These are phyloP conservation scores for Colletotrichum sp. DNA, from an alignment of 2,329 filamentous ascomycete genomes.

Conservation along the genomic window DNA sequence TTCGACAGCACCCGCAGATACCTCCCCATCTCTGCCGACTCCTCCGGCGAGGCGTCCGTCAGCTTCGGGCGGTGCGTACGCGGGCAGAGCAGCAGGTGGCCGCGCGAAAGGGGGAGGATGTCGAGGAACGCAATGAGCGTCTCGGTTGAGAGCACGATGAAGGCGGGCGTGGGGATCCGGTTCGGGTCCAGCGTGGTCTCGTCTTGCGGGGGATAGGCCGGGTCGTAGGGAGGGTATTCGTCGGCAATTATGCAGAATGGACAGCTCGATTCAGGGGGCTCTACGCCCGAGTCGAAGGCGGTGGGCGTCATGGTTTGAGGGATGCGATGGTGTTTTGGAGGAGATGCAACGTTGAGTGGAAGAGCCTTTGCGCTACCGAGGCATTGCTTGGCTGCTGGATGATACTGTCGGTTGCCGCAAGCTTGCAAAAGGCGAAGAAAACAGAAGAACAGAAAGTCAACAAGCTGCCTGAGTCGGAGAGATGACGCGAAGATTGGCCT, in stretches of 20 bases:
- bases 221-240: slow-evolving; percentile 53
- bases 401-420: not conserved
- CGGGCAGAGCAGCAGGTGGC: slow-evolving; percentile 84
- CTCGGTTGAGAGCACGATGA: slow-evolving; percentile 78
- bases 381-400: not conserved
- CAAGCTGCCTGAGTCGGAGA: not conserved
- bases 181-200: slow-evolving; percentile 36
- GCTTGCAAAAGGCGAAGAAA: not conserved
- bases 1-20: slow-evolving; percentile 75
- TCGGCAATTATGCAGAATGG: slow-evolving; percentile 67
- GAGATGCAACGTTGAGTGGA: not conserved
- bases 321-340: not conserved
- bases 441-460: not conserved
- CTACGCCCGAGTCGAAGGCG: slow-evolving; percentile 18
- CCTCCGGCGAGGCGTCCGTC: slow-evolving; percentile 67
- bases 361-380: not conserved
- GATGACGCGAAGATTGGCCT: not conserved
- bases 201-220: slow-evolving; percentile 44
- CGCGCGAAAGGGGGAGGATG: slow-evolving; percentile 84
- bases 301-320: slow-evolving; percentile 8
- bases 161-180: slow-evolving; percentile 49
- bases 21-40: slow-evolving; percentile 70
- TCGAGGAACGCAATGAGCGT: slow-evolving; percentile 87
- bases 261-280: slow-evolving; percentile 45
- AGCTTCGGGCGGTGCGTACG: slow-evolving; percentile 80